Base-by-base conservation (phyloP, 106 monocot genomes). In the Alisma plantagoaquatica region DNA sequence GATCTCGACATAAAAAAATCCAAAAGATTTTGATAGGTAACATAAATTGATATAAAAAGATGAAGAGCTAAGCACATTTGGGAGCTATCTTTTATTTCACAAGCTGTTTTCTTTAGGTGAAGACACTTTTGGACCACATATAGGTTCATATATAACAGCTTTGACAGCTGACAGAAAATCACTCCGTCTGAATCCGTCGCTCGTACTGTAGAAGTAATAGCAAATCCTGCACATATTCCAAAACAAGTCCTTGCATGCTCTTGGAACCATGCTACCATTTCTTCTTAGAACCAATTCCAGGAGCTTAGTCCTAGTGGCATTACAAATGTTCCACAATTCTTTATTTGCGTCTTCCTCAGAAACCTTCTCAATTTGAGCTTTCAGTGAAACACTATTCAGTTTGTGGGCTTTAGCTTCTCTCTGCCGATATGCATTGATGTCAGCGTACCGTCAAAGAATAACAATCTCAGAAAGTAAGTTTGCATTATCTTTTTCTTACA, bases 241-340 rank as follows among this genome's bases (percentile, higher is more conserved):
- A 29, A 98, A 98, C 24, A 98, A 31, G 22, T 90, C 98, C 59
- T 82, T 90, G 74, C 98, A 98, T 25, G 57, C 61, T 72, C 51
- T 73, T 12, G 89, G 98, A 71, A 98, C 65, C 1, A 76, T 35
- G 23, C 78, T 77, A 47, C 65, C 77, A 29, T 82, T 54, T 0
- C n/a, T 62, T 33, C 22, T 66, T 51, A 85, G 22, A 17, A 90
- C 89, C 42, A 98, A 41, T 27, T 63, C 71, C 43, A 85, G 56
- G 51, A 98, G 66, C 45, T 98, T 82, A 50, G 46, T 67, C 62
- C 98, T 71, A 0, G 16, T 45, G 0, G 45, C 48, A 17, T 76
- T 63, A 8, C 82, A 67, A 19, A 54, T 15, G 9, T 20, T 57
- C 59, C 56, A 43, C 1, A 74, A 54, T 45, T 79, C 65, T 38